These are phyloP conservation scores for Domatiomyces globalis DNA, from an alignment of 2,329 filamentous ascomycete species.

Conservation along the genomic window DNA sequence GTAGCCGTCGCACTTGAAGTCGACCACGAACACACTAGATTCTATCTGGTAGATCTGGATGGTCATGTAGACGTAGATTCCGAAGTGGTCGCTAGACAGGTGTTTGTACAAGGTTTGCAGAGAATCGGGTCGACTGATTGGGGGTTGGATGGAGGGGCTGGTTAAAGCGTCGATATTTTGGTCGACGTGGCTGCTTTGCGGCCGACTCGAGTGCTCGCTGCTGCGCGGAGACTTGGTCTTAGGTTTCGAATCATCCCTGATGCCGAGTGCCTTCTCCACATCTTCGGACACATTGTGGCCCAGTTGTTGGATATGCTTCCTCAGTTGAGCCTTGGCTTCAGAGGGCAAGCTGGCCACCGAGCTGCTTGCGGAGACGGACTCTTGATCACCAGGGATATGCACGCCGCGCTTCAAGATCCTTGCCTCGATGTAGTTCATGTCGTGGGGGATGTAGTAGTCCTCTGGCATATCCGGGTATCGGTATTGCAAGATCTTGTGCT, in stretches of 20 bases:
- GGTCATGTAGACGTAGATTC: constrained; percentile 84
- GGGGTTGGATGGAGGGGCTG: constrained; percentile 19
- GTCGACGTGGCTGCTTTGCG: constrained; percentile 11
- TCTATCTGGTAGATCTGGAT: constrained; percentile 96
- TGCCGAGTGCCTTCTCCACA: constrained; percentile 13
- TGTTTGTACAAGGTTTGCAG: constrained; percentile 12
- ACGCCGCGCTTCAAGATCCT: constrained; percentile 74
- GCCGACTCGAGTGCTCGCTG: constrained; percentile 8
- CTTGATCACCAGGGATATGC: constrained; percentile 38
- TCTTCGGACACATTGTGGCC: constrained; percentile 17
- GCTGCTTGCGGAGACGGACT: constrained; percentile 37
- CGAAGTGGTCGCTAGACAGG: constrained; percentile 24
- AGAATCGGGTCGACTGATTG: constrained; percentile 13
- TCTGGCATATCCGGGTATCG: constrained; percentile 32
- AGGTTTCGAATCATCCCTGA: constrained; percentile 6
- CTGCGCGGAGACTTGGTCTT: constrained; percentile 7
- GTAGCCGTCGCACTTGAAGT: constrained; percentile 97
- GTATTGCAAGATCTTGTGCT: constrained; percentile 26
- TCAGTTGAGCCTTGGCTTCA: constrained; percentile 20
- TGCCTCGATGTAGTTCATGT: constrained; percentile 88
- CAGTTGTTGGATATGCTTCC: constrained; percentile 18
- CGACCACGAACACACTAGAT: constrained; percentile 80
- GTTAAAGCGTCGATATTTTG: constrained; percentile 13
- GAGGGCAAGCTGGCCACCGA: constrained; percentile 23
- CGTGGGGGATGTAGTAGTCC: constrained; percentile 74